These are phyloP conservation scores for Hymenoscyphus fructigenus DNA, from an alignment of 2,329 filamentous ascomycete genomes.

Conservation along the genomic window DNA sequence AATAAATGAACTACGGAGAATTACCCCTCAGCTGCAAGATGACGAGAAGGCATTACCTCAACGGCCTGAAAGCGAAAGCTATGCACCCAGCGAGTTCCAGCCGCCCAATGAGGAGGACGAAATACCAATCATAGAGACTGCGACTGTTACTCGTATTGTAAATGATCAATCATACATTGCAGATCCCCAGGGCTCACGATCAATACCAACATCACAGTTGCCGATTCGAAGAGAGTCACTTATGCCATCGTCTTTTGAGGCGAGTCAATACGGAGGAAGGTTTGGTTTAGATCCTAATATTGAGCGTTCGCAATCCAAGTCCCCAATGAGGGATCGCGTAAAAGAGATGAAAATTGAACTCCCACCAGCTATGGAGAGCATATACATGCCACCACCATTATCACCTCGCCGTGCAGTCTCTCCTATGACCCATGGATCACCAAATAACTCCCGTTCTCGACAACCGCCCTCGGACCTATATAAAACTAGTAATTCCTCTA, in stretches of 20 bases:
- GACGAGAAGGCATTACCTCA: conserved; percentile 76
- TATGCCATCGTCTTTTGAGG: conserved; percentile 33
- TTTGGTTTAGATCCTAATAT: conserved; percentile 37
- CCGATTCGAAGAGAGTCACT: conserved; percentile 38
- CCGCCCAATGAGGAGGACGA: conserved; percentile 44
- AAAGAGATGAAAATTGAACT: conserved; percentile 40
- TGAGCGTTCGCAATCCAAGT: conserved; percentile 55
- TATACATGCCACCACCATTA: conserved; percentile 69
- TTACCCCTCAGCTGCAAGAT: conserved; percentile 55
- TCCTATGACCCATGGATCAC: conserved; percentile 36
- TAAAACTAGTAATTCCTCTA: conserved; percentile 39
- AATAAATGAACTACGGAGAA: conserved; percentile 79
- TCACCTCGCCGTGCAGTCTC: conserved; percentile 63
- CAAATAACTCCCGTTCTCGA: conserved; percentile 38
- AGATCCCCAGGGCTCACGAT: conserved; percentile 26
- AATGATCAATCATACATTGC: conserved; percentile 39
- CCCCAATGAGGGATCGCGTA: conserved; percentile 44
- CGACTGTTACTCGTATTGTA: conserved; percentile 51
- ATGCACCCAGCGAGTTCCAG: conserved; percentile 40
- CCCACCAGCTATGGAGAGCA: conserved; percentile 53
- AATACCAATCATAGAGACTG: conserved; percentile 49
- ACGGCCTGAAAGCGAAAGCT: conserved; percentile 63
- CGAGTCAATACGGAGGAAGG: conserved; percentile 31
- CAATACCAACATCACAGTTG: conserved; percentile 31
- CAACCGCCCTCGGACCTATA: conserved; percentile 34